Evolutionary conservation across 2,329 filamentous ascomycete species (phyloP).

Genomic region (Geosmithia morbida): DNA sequence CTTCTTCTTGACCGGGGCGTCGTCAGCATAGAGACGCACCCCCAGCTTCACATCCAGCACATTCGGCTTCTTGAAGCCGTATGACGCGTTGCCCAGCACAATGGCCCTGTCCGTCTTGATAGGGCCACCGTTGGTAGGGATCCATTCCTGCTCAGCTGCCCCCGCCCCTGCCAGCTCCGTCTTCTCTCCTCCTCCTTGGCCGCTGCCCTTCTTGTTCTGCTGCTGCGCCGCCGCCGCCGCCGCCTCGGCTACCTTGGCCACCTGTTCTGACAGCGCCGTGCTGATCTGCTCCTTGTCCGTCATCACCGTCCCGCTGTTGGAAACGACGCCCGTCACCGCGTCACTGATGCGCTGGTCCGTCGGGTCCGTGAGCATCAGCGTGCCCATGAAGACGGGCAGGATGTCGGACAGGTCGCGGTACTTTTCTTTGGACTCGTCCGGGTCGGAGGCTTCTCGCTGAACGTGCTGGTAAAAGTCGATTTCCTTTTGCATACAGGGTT

Average conservation of each 20-base stretch:
- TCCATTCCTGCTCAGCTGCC: slow-evolving; percentile 18
- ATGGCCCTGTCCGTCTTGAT: slow-evolving; percentile 71
- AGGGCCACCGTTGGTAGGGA: slow-evolving; percentile 34
- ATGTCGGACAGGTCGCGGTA: slow-evolving; percentile 64
- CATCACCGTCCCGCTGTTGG: slow-evolving; percentile 17
- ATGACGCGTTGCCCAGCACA: slow-evolving; percentile 71
- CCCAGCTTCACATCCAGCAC: slow-evolving; percentile 92
- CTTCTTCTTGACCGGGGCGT: slow-evolving; percentile 44
- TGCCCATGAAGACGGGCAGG: slow-evolving; percentile 78
- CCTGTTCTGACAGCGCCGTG: slow-evolving; percentile 3
- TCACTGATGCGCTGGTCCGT: slow-evolving; percentile 33
- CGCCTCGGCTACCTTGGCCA: slow-evolving; percentile 2
- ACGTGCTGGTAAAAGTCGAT: slow-evolving; percentile 80
- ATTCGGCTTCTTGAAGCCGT: slow-evolving; percentile 71
- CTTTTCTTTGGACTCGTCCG: slow-evolving; percentile 9
- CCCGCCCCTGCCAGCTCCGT: background rate
- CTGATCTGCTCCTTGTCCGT: slow-evolving; percentile 16
- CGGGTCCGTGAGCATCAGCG: slow-evolving; percentile 51
- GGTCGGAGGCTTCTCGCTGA: slow-evolving; percentile 15
- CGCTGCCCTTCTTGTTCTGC: slow-evolving; percentile 5
- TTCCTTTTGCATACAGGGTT: slow-evolving; percentile 79
- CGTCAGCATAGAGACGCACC: slow-evolving; percentile 70
- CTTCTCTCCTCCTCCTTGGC: background rate
- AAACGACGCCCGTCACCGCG: slow-evolving; percentile 26
- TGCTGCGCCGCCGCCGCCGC: background rate